These are phyloP conservation scores for Digitaria exilis DNA, from an alignment of 202 grass and related monocot genomes.

Conservation along the genomic window DNA sequence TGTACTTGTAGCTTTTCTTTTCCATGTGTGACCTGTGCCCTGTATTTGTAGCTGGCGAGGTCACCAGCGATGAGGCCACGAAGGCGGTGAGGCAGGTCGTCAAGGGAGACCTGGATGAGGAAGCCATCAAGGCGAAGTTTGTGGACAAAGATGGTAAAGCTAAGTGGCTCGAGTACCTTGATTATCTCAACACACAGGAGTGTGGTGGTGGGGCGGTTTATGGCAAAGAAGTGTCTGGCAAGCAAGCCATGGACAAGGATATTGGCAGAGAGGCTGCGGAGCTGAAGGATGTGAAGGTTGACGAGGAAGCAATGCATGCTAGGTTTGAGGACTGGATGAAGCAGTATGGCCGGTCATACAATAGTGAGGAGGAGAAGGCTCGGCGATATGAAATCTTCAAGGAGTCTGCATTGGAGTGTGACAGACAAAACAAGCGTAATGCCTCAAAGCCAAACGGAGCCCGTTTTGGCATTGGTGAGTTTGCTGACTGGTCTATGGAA, in stretches of 20 bases:
- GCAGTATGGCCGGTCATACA: neutral
- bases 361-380: neutral
- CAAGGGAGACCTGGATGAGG: neutral
- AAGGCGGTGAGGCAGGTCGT: no score
- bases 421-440: neutral
- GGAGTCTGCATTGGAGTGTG: neutral
- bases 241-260: neutral
- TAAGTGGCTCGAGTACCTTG: neutral
- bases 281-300: neutral
- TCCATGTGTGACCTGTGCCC: no score
- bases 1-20: no score
- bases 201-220: neutral
- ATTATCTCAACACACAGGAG: neutral
- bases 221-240: neutral
- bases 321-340: conserved; percentile 8
- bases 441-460: neutral
- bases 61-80: no score
- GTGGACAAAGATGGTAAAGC: neutral
- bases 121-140: neutral
- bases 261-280: neutral
- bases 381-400: neutral
- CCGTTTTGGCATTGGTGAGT: neutral
- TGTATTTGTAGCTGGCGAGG: no score
- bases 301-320: neutral
- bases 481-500: no score